Conservation (phyloP, 495 filamentous ascomycete genomes). For the Aspergillus leporis region DNA sequence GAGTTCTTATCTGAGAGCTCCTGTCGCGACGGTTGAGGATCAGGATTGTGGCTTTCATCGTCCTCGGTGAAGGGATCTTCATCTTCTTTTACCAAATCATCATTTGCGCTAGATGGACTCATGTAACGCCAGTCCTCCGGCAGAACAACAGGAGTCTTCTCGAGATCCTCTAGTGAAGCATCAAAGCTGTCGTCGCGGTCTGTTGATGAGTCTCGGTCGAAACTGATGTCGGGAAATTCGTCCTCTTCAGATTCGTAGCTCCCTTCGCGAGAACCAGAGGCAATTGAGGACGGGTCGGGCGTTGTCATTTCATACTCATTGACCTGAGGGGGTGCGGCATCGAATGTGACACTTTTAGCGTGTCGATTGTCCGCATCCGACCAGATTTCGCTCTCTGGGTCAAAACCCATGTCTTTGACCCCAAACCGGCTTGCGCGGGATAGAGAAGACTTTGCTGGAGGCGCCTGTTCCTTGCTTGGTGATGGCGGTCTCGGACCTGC, state of each 20-base stretch:
- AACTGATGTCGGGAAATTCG: conserved; percentile 65
- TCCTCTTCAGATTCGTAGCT: conserved; percentile 87
- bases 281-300: conserved; percentile 86
- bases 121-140: conserved; percentile 94
- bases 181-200: conserved; percentile 90
- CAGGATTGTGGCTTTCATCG: conserved; percentile 62
- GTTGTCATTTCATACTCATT: conserved; percentile 99
- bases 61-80: conserved; percentile 69
- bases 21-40: conserved; percentile 39
- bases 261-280: conserved; percentile 82
- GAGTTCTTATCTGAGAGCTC: conserved; percentile 33
- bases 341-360: conserved; percentile 95
- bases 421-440: conserved; percentile 69
- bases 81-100: conserved; percentile 50
- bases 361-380: conserved; percentile 75
- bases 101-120: conserved; percentile 59
- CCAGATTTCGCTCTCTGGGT: conserved; percentile 70
- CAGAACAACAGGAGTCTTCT: conserved; percentile 94
- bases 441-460: conserved; percentile 85
- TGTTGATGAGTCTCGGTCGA: conserved; percentile 63
- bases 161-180: conserved; percentile 88
- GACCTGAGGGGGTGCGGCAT: conserved; percentile 86
- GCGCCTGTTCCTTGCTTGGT: conserved; percentile 71
- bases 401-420: conserved; percentile 58
- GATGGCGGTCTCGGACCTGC: conserved; percentile 51